Conservation (phyloP, 148 eudicot species). For the Pharnaceum exiguum region DNA sequence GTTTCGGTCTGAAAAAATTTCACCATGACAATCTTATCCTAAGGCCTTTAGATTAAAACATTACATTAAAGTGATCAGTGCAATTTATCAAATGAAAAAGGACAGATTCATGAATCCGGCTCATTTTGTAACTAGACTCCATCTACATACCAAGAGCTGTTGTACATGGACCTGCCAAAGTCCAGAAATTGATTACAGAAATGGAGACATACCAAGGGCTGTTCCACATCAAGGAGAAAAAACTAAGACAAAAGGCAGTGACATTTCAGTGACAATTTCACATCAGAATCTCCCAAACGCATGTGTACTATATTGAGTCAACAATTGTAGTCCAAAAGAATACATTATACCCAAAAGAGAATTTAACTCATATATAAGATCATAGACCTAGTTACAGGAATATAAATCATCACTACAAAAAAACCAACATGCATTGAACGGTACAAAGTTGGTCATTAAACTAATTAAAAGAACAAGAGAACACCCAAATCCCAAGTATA, state of each 20-base stretch:
- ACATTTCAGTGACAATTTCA: neutral
- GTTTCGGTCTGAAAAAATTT: neutral
- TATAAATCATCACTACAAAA: constrained; percentile 7
- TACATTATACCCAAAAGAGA: constrained; percentile 4
- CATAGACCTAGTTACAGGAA: neutral
- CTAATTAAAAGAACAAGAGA: constrained; percentile 2
- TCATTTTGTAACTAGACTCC: neutral
- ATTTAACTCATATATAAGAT: constrained; percentile 9
- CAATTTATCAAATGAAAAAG: neutral
- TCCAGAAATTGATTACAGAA: constrained; percentile 12
- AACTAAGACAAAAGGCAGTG: neutral
- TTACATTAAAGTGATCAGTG: neutral
- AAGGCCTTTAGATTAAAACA: no score
- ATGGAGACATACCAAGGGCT: constrained; percentile 5
- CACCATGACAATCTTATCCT: no score
- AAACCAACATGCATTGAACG: neutral
- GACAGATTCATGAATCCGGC: neutral
- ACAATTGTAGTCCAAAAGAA: constrained; percentile 10
- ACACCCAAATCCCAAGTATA: constrained; percentile 4
- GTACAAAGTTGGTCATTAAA: neutral
- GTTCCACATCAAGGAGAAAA: neutral
- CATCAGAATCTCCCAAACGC: constrained; percentile 13
- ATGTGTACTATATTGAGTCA: constrained; percentile 3
- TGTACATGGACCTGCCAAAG: neutral
- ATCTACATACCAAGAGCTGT: neutral